These are phyloP conservation scores for Aureobasidium sp. DNA, from an alignment of 2,329 filamentous ascomycete species.

Conservation along the genomic window DNA sequence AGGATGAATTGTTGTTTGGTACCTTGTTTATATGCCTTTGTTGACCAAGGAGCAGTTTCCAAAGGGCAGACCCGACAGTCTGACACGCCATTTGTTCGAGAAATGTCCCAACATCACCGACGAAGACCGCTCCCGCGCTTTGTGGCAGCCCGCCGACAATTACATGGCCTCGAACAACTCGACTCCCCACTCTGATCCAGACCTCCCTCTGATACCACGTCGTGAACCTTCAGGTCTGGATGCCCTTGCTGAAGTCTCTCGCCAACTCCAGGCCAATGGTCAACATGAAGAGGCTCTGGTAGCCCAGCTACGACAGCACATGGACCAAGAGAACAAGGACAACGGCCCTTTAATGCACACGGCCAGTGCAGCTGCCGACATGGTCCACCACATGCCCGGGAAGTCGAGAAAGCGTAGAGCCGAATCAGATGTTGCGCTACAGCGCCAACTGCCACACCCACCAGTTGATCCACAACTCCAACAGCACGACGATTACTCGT, in stretches of 20 bases:
- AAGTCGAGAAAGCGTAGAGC: constrained; percentile 11
- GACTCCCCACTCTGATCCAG: background rate
- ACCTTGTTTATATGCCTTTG: constrained; percentile 16
- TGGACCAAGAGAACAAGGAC: constrained; percentile 16
- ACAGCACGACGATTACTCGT: constrained; percentile 13
- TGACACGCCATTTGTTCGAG: constrained; percentile 75
- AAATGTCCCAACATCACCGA: constrained; percentile 63
- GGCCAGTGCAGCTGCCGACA: background rate
- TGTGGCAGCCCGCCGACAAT: constrained; percentile 15
- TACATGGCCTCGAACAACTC: background rate
- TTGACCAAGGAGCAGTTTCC: constrained; percentile 52
- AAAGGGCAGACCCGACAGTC: constrained; percentile 77
- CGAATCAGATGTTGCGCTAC: background rate
- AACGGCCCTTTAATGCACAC: constrained; percentile 10
- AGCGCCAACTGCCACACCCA: background rate
- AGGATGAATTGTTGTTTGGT: background rate
- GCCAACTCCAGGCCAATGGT: constrained; percentile 44
- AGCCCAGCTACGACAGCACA: constrained; percentile 17
- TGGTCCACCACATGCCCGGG: background rate
- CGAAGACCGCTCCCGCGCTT: constrained; percentile 42
- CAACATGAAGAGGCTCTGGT: constrained; percentile 16
- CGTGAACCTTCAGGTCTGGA: constrained; percentile 59
- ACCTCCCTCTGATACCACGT: constrained; percentile 7
- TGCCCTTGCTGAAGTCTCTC: constrained; percentile 79
- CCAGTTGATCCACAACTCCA: constrained; percentile 13